Conservation (phyloP, 441 rosid species). For the Isatis lusitanica region DNA sequence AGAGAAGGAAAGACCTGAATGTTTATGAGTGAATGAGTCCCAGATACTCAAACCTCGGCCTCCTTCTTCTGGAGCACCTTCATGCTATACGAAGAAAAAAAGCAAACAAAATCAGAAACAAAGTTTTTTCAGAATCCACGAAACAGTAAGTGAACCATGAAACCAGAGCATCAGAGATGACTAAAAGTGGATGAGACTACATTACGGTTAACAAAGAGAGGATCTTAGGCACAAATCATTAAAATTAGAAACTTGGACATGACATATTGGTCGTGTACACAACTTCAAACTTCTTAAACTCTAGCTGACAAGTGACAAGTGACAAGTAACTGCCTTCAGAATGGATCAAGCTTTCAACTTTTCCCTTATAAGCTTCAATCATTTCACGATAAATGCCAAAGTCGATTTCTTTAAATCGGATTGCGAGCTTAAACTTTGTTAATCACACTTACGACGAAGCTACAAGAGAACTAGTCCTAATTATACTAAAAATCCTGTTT, state of each 20-base stretch:
- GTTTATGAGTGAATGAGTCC: constrained; percentile 53
- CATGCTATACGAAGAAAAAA: constrained; percentile 43
- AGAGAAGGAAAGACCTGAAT: constrained; percentile 45
- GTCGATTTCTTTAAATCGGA: background rate
- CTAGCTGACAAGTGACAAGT: background rate
- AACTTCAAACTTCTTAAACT: background rate
- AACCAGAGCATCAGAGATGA: constrained; percentile 7
- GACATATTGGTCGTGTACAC: background rate
- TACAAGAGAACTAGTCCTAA: background rate
- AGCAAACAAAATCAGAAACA: constrained; percentile 3
- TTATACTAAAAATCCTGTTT: background rate
- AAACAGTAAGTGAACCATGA: background rate
- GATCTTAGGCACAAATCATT: background rate
- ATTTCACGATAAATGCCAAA: background rate
- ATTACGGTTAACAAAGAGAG: background rate
- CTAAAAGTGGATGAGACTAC: background rate
- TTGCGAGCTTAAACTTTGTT: background rate
- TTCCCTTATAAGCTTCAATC: background rate
- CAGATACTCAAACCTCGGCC: constrained; percentile 61
- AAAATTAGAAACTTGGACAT: background rate
- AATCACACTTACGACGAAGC: background rate
- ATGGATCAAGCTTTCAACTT: background rate
- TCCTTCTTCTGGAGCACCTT: constrained; percentile 60
- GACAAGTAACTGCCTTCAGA: background rate
- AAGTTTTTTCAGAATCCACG: background rate